Conservation (phyloP, 352 stramenopile genomes). For the Phytophthora podocarpi region DNA sequence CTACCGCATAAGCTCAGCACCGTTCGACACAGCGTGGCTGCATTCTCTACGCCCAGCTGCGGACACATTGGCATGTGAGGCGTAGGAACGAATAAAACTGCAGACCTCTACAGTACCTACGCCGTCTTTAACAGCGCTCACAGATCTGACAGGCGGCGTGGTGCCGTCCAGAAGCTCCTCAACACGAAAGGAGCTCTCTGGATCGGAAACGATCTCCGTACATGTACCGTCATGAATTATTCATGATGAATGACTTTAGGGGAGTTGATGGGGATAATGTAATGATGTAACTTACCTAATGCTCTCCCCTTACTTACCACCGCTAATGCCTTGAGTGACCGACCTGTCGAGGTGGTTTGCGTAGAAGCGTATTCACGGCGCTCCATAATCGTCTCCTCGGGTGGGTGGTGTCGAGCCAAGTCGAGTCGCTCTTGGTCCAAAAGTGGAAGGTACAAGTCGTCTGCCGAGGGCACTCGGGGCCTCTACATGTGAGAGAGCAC, state of each 20-base stretch:
- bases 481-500: constrained; percentile 31
- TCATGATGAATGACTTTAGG: too few relatives aligned
- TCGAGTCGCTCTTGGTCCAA: background rate
- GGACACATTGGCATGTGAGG: constrained; percentile 21
- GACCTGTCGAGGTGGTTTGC: background rate
- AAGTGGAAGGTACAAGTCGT: constrained; percentile 21
- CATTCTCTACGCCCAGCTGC: constrained; percentile 24
- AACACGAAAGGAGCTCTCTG: background rate
- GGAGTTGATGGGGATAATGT: too few relatives aligned
- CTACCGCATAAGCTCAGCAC: background rate
- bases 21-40: constrained; percentile 3
- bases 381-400: constrained; percentile 30
- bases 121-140: constrained; percentile 10
- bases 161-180: background rate
- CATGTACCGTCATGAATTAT: too few relatives aligned
- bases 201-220: background rate
- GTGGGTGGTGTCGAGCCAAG: too few relatives aligned
- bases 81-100: background rate
- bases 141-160: too few relatives aligned
- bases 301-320: constrained; percentile 7
- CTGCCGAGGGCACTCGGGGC: background rate
- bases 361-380: constrained; percentile 31
- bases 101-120: background rate
- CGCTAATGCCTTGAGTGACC: background rate
- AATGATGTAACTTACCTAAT: too few relatives aligned